A percentile compares a stretch with the other conserved stretches of the same genome.
Conservation (phyloP, 805 yeast species). For the Candida sithepensis region DNA sequence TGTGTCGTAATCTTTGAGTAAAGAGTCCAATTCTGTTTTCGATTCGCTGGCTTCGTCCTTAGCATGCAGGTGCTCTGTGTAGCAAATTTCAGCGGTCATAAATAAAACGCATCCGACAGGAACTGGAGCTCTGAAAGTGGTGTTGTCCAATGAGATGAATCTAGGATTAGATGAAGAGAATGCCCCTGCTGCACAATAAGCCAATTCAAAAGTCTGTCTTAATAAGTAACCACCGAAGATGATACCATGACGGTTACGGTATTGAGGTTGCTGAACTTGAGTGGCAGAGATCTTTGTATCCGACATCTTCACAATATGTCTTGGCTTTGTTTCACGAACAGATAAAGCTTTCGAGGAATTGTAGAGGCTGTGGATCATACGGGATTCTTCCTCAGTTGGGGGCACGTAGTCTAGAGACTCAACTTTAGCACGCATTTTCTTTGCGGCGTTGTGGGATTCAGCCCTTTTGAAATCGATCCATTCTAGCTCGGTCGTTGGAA, state of each 20-base stretch:
- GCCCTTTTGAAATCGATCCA: conserved; percentile 85
- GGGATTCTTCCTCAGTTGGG: conserved; percentile 75
- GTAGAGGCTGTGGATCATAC: conserved; percentile 77
- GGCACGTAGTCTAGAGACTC: conserved; percentile 59
- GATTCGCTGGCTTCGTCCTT: conserved; percentile 26
- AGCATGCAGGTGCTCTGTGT: conserved; percentile 73
- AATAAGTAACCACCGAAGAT: conserved; percentile 92
- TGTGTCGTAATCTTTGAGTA: conserved; percentile 47
- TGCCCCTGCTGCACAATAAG: conserved; percentile 89
- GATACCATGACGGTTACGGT: conserved; percentile 92
- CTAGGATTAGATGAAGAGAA: conserved; percentile 83
- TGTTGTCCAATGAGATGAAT: conserved; percentile 84
- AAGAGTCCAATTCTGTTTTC: conserved; percentile 17
- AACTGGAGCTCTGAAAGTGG: conserved; percentile 90
- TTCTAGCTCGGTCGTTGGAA: conserved; percentile 72
- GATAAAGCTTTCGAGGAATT: conserved; percentile 41
- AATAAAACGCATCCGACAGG: conserved; percentile 91
- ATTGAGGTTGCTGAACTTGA: conserved; percentile 93
- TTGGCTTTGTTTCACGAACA: conserved; percentile 34
- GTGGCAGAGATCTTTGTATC: conserved; percentile 73
- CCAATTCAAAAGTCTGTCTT: conserved; percentile 90
- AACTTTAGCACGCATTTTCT: conserved; percentile 70
- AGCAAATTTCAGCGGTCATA: conserved; percentile 77
- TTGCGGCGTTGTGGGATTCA: conserved; percentile 83
- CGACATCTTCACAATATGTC: conserved; percentile 59